A percentile compares a stretch with the other conserved stretches of the same genome.
phyloP scores from a whole-genome alignment of 495 filamentous ascomycete species.

The Talaromyces ruber region DNA sequence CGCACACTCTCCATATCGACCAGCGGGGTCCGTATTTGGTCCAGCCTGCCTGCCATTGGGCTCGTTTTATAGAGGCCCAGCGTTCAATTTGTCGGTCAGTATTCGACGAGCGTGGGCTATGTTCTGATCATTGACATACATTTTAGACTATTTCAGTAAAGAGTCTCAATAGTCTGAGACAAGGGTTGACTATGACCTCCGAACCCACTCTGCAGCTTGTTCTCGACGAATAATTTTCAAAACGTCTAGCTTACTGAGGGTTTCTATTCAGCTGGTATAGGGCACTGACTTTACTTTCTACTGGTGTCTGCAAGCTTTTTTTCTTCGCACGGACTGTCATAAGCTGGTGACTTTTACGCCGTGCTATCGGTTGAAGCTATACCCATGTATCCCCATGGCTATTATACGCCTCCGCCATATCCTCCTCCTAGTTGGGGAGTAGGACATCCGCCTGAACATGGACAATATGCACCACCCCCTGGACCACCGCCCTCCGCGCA shows the following conservation, averaged over 20 bases:
- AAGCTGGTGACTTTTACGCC: neutral
- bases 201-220: neutral
- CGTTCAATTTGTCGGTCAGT: neutral
- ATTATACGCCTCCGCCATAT: neutral
- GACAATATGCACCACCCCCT: neutral
- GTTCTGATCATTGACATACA: neutral
- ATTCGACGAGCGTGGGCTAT: neutral
- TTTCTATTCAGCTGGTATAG: neutral
- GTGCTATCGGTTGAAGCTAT: neutral
- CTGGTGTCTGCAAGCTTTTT: neutral
- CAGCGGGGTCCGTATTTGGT: neutral
- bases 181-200: neutral
- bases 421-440: constrained; percentile 2
- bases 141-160: neutral
- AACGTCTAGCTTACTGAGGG: neutral
- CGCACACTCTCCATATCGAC: neutral
- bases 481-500: neutral
- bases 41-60: neutral
- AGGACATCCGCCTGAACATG: constrained; percentile 1
- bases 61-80: neutral
- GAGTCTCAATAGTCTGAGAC: neutral
- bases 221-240: neutral
- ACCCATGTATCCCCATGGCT: constrained; percentile 3
- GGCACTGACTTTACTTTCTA: neutral
- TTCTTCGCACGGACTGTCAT: neutral